Conservation (phyloP, 306 rosid genomes). For the Cucumis hystrix region DNA sequence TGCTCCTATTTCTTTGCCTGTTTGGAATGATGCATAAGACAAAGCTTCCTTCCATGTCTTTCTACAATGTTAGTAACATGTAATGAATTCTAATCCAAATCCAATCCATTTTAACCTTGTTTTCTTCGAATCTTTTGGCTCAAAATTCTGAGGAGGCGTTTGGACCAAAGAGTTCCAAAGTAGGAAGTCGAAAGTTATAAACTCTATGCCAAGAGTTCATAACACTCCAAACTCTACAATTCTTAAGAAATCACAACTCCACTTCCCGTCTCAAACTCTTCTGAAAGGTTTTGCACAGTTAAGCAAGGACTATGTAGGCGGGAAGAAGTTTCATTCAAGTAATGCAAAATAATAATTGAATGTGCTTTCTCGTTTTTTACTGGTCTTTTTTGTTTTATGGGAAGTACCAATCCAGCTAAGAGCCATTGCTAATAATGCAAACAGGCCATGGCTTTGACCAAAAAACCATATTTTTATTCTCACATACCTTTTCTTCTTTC, state of each 20-base stretch:
- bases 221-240: too few species aligned
- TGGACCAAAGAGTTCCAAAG: too few species aligned
- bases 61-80: conserved; percentile 1
- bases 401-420: background rate
- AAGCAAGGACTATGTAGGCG: background rate
- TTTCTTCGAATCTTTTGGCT: background rate
- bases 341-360: background rate
- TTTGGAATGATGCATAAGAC: conserved; percentile 66
- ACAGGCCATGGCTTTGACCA: background rate
- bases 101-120: background rate
- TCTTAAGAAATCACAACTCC: too few species aligned
- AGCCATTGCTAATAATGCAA: conserved; percentile 2
- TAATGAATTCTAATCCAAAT: conserved; percentile 4
- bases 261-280: too few species aligned
- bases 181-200: too few species aligned
- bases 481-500: background rate
- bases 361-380: background rate
- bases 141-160: background rate
- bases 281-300: background rate
- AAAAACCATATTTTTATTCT: background rate
- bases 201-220: too few species aligned
- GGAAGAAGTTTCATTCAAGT: background rate
- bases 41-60: background rate
- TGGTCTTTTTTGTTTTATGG: background rate
- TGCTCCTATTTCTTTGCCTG: conserved; percentile 47